phyloP scores from a whole-genome alignment of 176 grass and related monocot species.

The Dactylis glomerata region DNA sequence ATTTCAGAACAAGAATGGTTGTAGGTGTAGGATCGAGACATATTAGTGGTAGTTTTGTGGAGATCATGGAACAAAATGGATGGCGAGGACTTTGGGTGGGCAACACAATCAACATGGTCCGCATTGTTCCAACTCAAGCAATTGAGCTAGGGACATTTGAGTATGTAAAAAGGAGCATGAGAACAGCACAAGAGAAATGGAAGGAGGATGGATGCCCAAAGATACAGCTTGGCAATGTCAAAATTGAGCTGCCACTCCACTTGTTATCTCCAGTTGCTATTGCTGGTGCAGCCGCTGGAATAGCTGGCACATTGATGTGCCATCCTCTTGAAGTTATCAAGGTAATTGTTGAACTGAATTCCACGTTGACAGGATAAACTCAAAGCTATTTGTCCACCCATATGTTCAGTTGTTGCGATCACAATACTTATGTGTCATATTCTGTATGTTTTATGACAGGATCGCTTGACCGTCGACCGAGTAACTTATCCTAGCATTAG shows the following conservation, averaged over 20 bases:
- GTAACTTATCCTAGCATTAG: not conserved
- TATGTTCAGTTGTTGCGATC: not conserved
- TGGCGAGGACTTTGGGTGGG: not conserved
- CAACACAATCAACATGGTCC: not conserved
- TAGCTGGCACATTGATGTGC: not conserved
- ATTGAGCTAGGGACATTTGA: not conserved
- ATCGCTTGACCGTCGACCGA: not conserved
- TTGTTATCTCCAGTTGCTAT: not conserved
- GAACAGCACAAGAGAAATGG: not conserved
- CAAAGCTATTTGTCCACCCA: not conserved
- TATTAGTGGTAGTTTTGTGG: slow-evolving; percentile 1
- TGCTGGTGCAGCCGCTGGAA: not conserved
- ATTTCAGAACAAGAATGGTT: not conserved
- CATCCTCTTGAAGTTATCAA: slow-evolving; percentile 1
- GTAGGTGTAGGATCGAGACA: not conserved
- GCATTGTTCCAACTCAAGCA: not conserved
- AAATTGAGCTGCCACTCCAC: not conserved
- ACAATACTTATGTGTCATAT: not conserved
- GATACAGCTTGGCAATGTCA: not conserved
- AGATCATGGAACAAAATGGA: not conserved
- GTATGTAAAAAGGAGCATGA: not conserved
- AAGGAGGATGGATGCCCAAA: not conserved
- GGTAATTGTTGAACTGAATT: not conserved
- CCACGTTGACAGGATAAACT: not conserved
- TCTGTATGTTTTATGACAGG: not conserved